Evolutionary conservation across 345 rosid species (phyloP).

Genomic region (Hypericum perforatum): DNA sequence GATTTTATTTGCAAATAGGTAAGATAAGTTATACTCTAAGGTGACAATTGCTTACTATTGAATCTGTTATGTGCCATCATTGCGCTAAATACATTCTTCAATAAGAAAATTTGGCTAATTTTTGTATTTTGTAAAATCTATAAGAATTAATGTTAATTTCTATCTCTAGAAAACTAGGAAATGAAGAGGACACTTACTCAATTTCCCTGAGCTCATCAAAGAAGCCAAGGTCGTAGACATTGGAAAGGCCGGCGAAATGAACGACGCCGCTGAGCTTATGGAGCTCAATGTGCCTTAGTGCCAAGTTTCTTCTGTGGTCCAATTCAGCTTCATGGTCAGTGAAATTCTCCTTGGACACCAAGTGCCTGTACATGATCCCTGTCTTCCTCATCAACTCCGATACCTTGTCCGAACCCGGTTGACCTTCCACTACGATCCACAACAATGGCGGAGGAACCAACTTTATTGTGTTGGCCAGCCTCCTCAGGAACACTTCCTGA

Average conservation of each 20-base stretch:
- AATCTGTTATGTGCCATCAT: no score
- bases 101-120: no score
- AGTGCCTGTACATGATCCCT: conserved; percentile 71
- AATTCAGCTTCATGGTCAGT: conserved; percentile 50
- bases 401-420: conserved; percentile 26
- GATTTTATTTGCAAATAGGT: no score
- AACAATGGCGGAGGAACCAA: conserved; percentile 61
- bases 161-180: background rate
- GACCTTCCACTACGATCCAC: conserved; percentile 74
- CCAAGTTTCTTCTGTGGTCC: conserved; percentile 42
- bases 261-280: conserved; percentile 72
- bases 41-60: no score
- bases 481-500: conserved; percentile 44
- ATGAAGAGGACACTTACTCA: conserved; percentile 34
- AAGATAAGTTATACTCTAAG: no score
- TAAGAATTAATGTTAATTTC: no score
- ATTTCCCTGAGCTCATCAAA: conserved; percentile 63
- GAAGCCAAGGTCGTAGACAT: conserved; percentile 77
- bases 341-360: conserved; percentile 60
- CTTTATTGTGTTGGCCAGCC: conserved; percentile 52
- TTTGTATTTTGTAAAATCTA: no score
- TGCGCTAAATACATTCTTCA: no score
- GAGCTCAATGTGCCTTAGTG: conserved; percentile 64
- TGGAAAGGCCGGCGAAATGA: conserved; percentile 65
- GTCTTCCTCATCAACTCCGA: conserved; percentile 55